These are phyloP conservation scores for Adansonia madagascariensis DNA, from an alignment of 441 rosid genomes.

Conservation along the genomic window DNA sequence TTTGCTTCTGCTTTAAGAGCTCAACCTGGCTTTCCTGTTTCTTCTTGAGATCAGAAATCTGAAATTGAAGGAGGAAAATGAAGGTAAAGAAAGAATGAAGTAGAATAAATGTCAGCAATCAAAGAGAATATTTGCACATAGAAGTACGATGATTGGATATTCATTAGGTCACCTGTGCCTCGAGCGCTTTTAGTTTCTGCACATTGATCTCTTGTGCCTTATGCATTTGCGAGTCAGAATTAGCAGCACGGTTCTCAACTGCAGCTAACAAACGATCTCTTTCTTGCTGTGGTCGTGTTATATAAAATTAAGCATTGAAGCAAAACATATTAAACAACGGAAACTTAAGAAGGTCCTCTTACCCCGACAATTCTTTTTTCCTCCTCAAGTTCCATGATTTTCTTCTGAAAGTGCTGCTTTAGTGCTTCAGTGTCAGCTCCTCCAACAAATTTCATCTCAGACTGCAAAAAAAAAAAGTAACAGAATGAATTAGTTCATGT, in stretches of 20 bases:
- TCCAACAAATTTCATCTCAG: constrained; percentile 63
- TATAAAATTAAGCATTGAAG: constrained; percentile 24
- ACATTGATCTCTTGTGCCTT: constrained; percentile 53
- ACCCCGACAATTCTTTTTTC: constrained; percentile 74
- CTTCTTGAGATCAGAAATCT: constrained; percentile 67
- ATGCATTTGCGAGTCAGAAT: constrained; percentile 56
- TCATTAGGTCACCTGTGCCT: constrained; percentile 56
- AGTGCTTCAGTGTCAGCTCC: constrained; percentile 55
- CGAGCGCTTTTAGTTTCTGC: constrained; percentile 63
- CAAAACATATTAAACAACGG: constrained; percentile 20
- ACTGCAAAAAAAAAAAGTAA: constrained; percentile 40
- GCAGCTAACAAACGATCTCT: constrained; percentile 61
- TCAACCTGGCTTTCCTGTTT: constrained; percentile 71
- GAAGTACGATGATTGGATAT: constrained; percentile 16
- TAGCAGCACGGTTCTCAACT: constrained; percentile 58
- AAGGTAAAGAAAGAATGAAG: background rate
- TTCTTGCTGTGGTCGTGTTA: constrained; percentile 50
- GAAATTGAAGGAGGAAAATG: background rate
- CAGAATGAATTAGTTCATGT: constrained; percentile 9
- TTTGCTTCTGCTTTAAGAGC: constrained; percentile 63
- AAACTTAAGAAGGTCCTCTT: constrained; percentile 25
- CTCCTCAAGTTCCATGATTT: constrained; percentile 69
- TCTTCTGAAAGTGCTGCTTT: constrained; percentile 67
- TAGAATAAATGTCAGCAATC: background rate
- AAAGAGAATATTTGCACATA: constrained; percentile 19